Conservation (phyloP, 805 yeast genomes). For the Lachancea fermentati region DNA sequence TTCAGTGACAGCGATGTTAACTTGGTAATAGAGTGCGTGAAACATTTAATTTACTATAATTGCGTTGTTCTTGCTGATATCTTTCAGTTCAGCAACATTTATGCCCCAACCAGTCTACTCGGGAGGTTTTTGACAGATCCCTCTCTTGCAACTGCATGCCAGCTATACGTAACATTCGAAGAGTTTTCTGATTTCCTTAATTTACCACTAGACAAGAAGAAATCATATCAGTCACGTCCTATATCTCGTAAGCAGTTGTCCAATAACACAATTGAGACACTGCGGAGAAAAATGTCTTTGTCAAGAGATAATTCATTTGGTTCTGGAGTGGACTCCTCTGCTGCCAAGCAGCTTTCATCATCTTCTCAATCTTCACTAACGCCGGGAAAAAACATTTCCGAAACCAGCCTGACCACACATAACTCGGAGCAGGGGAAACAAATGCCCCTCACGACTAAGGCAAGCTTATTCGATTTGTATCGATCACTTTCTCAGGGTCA, state of each 20-base stretch:
- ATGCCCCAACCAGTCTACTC: slow-evolving; percentile 81
- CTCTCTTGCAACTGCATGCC: slow-evolving; percentile 75
- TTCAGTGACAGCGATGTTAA: slow-evolving; percentile 75
- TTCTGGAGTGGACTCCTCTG: slow-evolving; percentile 2
- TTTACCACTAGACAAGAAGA: slow-evolving; percentile 30
- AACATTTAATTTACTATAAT: slow-evolving; percentile 84
- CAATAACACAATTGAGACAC: slow-evolving; percentile 2
- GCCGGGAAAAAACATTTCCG: slow-evolving; percentile 3
- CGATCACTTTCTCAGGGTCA: slow-evolving; percentile 73
- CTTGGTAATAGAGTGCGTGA: slow-evolving; percentile 79
- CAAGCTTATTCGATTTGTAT: slow-evolving; percentile 66
- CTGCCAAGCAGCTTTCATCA: slow-evolving; percentile 4
- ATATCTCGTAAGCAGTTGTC: slow-evolving; percentile 7
- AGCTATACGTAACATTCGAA: slow-evolving; percentile 62
- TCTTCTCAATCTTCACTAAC: slow-evolving; percentile 6
- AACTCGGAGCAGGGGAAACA: slow-evolving; percentile 10
- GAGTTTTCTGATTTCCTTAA: slow-evolving; percentile 28
- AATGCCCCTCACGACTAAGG: slow-evolving; percentile 50
- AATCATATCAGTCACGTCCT: slow-evolving; percentile 14
- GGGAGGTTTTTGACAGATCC: slow-evolving; percentile 59
- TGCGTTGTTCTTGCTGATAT: slow-evolving; percentile 80
- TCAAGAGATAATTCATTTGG: slow-evolving; percentile 1
- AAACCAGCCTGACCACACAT: slow-evolving; percentile 2
- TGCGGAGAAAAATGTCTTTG: not conserved
- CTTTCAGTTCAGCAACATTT: slow-evolving; percentile 82